Percentiles rank a stretch among this genome's conserved stretches.
Conservation (phyloP, 306 rosid species). For the Medicago arabica region DNA sequence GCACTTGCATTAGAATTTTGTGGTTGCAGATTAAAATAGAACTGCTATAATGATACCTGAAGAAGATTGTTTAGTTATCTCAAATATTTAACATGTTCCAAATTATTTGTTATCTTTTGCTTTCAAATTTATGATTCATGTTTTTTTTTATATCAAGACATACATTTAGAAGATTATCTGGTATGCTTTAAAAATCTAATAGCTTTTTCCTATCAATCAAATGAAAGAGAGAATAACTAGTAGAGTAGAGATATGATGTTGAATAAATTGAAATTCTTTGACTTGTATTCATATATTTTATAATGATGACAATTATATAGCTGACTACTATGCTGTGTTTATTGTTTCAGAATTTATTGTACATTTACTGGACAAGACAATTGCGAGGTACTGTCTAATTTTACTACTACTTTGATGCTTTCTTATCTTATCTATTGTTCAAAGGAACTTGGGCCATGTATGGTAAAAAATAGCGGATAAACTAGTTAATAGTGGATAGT, state of each 20-base stretch:
- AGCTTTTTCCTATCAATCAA: neutral
- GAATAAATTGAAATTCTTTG: slow-evolving; percentile 14
- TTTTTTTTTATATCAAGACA: neutral
- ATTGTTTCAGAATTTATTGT: slow-evolving; percentile 75
- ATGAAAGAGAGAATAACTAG: slow-evolving; percentile 20
- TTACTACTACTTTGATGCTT: slow-evolving; percentile 32
- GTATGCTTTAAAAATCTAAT: slow-evolving; percentile 12
- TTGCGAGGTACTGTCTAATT: slow-evolving; percentile 71
- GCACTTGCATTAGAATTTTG: neutral
- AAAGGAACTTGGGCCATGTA: neutral
- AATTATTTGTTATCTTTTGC: slow-evolving; percentile 8
- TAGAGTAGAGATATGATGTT: slow-evolving; percentile 22
- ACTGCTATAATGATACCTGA: neutral
- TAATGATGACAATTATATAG: neutral
- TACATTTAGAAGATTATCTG: neutral
- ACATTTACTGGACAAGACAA: slow-evolving; percentile 74
- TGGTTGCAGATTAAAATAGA: neutral
- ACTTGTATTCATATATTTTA: neutral
- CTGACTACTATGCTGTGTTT: slow-evolving; percentile 37
- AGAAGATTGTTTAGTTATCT: neutral
- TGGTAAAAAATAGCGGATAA: too few relatives aligned
- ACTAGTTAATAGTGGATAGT: too few relatives aligned
- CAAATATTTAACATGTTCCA: neutral
- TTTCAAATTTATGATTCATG: slow-evolving; percentile 21
- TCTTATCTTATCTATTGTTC: neutral